Base-by-base conservation (phyloP, 352 stramenopile genomes). In the Phytopythium oedochilum region DNA sequence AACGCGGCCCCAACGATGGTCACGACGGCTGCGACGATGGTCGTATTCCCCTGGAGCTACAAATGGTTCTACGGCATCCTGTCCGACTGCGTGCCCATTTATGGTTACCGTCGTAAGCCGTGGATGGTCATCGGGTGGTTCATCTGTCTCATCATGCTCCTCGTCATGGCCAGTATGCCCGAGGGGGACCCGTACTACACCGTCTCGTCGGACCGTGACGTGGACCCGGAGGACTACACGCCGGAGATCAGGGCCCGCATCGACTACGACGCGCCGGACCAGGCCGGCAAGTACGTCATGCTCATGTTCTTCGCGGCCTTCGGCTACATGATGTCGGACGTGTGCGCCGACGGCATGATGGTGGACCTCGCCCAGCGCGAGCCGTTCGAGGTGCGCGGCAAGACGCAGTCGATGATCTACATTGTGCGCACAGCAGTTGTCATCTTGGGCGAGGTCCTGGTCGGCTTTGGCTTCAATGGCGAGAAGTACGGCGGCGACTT, bases 251-350 rank as follows among this genome's bases (percentile, higher is more conserved):
- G 49, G 12, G 58, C 57, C 11, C 60, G 59, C 5, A 59, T 84
- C 53, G 78, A 82, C 57, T 58, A 57, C 14, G 38, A 52, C 25
- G 76, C 76, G 10, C 32, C 58, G 2, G 58, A 63, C 5, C 32
- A 72, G 26, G 75, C 65, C 14, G 68, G 48, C 57, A 79, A 77
- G 60, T 90, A 86, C 60, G 64, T 84, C n/a, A 61, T 88, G 18
- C 58, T 84, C 42, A 87, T 96, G 70, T 78, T 90, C 51, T 53
- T 92, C 28, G 75, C 82, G 0, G 78, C 81, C 3, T 52, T 85
- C 36, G 83, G 83, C 32, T 94, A 94, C 58, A 65, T 93, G 14
- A 73, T 92, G 48, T 73, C 84, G 5, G 84, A 94, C 57, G 81
- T 93, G 1, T 75, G 72, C 20, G 73, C 78, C 34, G 85, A 95